phyloP scores from a whole-genome alignment of 345 rosid genomes.

The Leavenworthia alabamica region DNA sequence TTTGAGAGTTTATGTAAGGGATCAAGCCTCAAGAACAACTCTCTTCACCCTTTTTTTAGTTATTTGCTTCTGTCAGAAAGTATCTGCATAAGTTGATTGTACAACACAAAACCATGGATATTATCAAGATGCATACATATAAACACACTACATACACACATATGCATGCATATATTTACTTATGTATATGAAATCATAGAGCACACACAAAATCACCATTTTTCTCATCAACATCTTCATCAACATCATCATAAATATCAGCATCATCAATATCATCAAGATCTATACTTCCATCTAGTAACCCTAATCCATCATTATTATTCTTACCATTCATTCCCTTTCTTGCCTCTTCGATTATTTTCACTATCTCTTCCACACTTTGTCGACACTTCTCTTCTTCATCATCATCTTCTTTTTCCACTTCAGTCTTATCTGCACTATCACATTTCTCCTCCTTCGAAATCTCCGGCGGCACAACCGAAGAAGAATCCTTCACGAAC shows the following conservation, averaged over 20 bases:
- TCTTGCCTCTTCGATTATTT: slow-evolving; percentile 71
- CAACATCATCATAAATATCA: slow-evolving; percentile 45
- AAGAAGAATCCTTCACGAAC: slow-evolving; percentile 49
- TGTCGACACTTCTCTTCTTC: slow-evolving; percentile 42
- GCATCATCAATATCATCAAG: slow-evolving; percentile 67
- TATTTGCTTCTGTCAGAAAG: too few species aligned
- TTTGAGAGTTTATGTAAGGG: neutral
- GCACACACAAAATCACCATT: slow-evolving; percentile 88
- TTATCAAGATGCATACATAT: neutral
- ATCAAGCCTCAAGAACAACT: neutral
- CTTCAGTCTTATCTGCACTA: neutral
- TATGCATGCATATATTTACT: neutral
- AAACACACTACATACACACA: neutral
- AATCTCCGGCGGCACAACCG: slow-evolving; percentile 29
- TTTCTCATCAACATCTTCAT: slow-evolving; percentile 46
- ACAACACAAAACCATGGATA: slow-evolving; percentile 6
- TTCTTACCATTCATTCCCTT: slow-evolving; percentile 36
- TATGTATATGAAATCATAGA: slow-evolving; percentile 32
- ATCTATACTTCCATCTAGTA: slow-evolving; percentile 65
- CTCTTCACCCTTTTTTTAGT: too few species aligned
- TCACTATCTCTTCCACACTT: slow-evolving; percentile 55
- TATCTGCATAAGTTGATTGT: slow-evolving; percentile 57
- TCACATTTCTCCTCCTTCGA: slow-evolving; percentile 29
- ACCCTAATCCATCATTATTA: slow-evolving; percentile 33
- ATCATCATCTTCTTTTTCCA: slow-evolving; percentile 1